These are phyloP conservation scores for Cercospora citrullina DNA, from an alignment of 2,329 filamentous ascomycete species.

Conservation along the genomic window DNA sequence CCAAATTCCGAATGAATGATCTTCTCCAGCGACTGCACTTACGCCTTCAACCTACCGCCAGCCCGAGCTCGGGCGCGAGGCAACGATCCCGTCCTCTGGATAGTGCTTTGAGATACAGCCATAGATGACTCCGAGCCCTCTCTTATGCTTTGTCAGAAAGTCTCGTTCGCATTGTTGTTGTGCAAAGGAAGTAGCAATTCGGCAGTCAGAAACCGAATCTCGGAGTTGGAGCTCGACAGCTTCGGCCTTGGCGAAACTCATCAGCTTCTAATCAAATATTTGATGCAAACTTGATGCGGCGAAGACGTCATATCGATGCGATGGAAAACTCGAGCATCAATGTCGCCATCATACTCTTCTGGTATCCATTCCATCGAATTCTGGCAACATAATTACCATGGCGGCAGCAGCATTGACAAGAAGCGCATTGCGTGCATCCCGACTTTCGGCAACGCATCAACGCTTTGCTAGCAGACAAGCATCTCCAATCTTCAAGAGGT, in stretches of 20 bases:
- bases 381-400: background rate
- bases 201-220: background rate
- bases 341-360: background rate
- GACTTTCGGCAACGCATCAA: constrained; percentile 22
- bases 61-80: too few species aligned
- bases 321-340: background rate
- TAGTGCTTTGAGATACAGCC: too few species aligned
- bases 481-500: constrained; percentile 35
- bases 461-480: constrained; percentile 30
- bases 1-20: too few species aligned
- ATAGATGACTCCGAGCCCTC: too few species aligned
- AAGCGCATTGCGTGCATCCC: constrained; percentile 25
- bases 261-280: background rate
- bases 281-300: background rate
- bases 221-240: background rate
- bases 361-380: background rate
- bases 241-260: background rate
- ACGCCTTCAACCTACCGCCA: too few species aligned
- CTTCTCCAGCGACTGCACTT: too few species aligned
- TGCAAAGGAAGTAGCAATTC: background rate
- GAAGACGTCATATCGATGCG: background rate
- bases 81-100: too few species aligned
- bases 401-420: constrained; percentile 28
- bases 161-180: too few species aligned
- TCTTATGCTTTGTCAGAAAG: too few species aligned